A percentile compares a stretch with the other conserved stretches of the same genome.
These are phyloP conservation scores for Glutinoglossum americanum DNA, from an alignment of 495 filamentous ascomycete species.

Conservation along the genomic window DNA sequence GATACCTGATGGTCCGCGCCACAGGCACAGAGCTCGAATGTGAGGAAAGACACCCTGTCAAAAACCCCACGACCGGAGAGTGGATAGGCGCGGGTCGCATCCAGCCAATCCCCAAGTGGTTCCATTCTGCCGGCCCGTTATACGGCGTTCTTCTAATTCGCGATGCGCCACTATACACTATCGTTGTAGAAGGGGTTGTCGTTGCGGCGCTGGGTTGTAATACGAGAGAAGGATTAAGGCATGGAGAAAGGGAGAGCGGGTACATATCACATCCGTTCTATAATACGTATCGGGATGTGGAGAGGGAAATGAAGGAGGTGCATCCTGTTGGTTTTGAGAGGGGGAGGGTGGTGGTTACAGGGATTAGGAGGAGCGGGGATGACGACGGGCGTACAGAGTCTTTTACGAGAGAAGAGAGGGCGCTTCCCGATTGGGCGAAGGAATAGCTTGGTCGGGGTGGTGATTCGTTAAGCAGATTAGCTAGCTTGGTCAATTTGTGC, in stretches of 20 bases:
- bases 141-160: neutral
- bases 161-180: neutral
- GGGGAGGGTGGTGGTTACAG: neutral
- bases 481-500: no score
- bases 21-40: neutral
- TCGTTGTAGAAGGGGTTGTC: neutral
- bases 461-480: no score
- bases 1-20: neutral
- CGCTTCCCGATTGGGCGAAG: no score
- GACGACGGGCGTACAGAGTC: neutral
- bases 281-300: neutral
- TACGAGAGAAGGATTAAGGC: neutral
- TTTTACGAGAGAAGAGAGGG: neutral
- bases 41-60: neutral
- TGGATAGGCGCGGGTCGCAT: neutral
- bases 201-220: neutral
- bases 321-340: neutral
- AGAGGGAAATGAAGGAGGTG: neutral
- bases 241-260: neutral
- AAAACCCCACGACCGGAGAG: neutral
- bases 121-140: neutral
- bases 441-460: no score
- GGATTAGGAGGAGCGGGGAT: neutral
- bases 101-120: neutral
- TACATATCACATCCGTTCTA: neutral